Evolutionary conservation across 345 rosid genomes (phyloP).

Genomic region (Brassica cretica): DNA sequence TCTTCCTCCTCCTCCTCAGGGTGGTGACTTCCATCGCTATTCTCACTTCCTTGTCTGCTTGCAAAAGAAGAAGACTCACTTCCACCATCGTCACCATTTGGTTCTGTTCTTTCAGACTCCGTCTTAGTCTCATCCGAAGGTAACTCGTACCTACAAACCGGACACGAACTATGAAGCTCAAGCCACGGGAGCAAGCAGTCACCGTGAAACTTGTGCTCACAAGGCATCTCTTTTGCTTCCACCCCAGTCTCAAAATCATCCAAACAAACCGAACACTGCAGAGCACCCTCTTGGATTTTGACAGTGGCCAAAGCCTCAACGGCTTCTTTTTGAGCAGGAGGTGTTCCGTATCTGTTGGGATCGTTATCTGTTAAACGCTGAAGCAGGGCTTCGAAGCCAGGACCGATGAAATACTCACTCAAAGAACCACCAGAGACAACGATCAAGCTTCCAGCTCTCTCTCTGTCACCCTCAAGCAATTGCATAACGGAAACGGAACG

Average conservation of each 20-base stretch:
- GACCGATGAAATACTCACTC: constrained; percentile 80
- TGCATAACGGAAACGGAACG: constrained; percentile 63
- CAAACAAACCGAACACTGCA: constrained; percentile 81
- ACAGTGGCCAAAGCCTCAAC: constrained; percentile 67
- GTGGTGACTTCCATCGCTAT: not conserved
- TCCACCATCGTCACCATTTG: constrained; percentile 34
- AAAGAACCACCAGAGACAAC: constrained; percentile 51
- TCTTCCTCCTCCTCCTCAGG: constrained; percentile 10
- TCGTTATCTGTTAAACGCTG: constrained; percentile 86
- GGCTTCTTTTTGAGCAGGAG: constrained; percentile 83
- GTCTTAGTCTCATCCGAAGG: constrained; percentile 66
- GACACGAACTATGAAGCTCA: constrained; percentile 90
- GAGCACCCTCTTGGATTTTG: constrained; percentile 45
- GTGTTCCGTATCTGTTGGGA: constrained; percentile 83
- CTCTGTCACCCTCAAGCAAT: constrained; percentile 7
- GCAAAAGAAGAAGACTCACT: constrained; percentile 24
- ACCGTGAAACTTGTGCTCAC: constrained; percentile 74
- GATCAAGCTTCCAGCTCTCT: constrained; percentile 42
- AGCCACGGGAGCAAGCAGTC: constrained; percentile 84
- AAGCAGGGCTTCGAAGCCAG: constrained; percentile 74
- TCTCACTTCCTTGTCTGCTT: constrained; percentile 19
- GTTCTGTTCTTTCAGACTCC: constrained; percentile 41
- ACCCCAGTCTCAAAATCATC: constrained; percentile 70
- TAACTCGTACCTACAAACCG: constrained; percentile 78
- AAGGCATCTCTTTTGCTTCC: constrained; percentile 79